A percentile compares a stretch with the other conserved stretches of the same genome.
Conservation (phyloP, 306 rosid species). For the Morella rubra region DNA sequence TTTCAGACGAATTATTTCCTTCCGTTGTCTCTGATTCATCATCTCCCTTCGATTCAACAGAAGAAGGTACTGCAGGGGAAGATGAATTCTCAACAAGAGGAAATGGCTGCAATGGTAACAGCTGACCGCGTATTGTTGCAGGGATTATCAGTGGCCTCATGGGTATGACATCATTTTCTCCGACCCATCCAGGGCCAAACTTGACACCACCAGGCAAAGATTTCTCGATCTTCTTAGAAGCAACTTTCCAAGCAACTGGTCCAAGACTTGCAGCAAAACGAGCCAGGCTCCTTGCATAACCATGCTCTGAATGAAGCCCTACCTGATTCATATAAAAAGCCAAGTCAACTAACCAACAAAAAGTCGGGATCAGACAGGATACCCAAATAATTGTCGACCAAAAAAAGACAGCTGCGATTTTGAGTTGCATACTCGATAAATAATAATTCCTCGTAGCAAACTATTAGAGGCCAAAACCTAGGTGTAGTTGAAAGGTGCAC, state of each 20-base stretch:
- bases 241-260: conserved; percentile 55
- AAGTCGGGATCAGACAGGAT: not conserved
- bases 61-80: conserved; percentile 20
- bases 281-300: conserved; percentile 66
- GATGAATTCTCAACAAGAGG: conserved; percentile 22
- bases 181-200: conserved; percentile 73
- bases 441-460: not conserved
- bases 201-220: conserved; percentile 44
- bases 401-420: not conserved
- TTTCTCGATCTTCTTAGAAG: conserved; percentile 50
- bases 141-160: conserved; percentile 25
- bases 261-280: conserved; percentile 61
- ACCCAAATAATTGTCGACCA: not conserved
- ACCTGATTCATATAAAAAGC: conserved; percentile 46
- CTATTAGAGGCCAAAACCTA: not conserved
- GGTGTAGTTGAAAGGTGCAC: not conserved
- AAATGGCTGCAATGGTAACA: conserved; percentile 27
- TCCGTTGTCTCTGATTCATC: conserved; percentile 29
- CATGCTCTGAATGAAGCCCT: conserved; percentile 56
- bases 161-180: conserved; percentile 49
- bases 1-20: conserved; percentile 33
- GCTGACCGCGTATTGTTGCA: conserved; percentile 26
- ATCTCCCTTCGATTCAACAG: conserved; percentile 30
- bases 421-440: not conserved
- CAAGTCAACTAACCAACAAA: conserved; percentile 24